A percentile compares a stretch with the other conserved stretches of the same genome.
Conservation (phyloP, 208 protist species). For the Trypanosoma lewisi region DNA sequence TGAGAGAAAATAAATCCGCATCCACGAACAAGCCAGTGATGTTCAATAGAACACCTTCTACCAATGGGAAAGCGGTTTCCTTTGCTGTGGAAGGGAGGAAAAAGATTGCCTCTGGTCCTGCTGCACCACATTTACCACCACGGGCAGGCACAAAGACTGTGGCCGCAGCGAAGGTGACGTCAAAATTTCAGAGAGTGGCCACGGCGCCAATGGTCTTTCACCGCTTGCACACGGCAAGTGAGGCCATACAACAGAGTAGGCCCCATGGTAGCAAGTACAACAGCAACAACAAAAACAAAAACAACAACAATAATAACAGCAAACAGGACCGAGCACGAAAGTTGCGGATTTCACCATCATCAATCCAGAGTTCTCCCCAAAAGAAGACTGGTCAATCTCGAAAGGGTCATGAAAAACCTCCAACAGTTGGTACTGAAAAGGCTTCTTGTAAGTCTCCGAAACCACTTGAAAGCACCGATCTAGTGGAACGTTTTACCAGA, state of each 20-base stretch:
- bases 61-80: background rate
- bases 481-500: conserved; percentile 14
- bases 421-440: background rate
- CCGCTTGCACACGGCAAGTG: conserved; percentile 13
- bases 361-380: background rate
- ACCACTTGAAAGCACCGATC: background rate
- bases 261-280: background rate
- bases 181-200: background rate
- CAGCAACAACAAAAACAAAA: too few species aligned
- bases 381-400: background rate
- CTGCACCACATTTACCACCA: background rate
- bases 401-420: background rate
- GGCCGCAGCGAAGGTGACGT: background rate
- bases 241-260: background rate
- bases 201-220: background rate
- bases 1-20: background rate
- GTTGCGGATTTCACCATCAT: background rate
- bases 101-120: background rate
- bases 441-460: background rate
- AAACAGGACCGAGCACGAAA: background rate
- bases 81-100: background rate
- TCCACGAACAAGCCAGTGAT: background rate
- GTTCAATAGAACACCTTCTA: background rate
- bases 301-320: too few species aligned
- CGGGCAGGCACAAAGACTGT: background rate